phyloP scores from a whole-genome alignment of 129 eudicot species.

The Saussurea involucrata region DNA sequence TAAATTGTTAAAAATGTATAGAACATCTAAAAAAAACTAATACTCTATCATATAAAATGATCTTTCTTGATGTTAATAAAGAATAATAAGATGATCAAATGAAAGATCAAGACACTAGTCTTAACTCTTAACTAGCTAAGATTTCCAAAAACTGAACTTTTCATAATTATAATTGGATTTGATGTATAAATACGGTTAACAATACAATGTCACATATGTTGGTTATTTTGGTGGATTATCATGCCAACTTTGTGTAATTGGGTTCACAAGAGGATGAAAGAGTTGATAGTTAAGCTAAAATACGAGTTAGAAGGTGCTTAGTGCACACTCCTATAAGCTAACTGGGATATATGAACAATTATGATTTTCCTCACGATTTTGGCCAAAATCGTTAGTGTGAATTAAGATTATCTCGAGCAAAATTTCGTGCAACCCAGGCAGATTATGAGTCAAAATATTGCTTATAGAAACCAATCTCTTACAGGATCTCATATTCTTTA shows the following conservation, averaged over 20 bases:
- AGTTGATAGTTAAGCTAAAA: too few relatives aligned
- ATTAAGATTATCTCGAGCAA: not conserved
- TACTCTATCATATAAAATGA: not conserved
- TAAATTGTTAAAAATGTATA: not conserved
- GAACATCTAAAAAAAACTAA: not conserved
- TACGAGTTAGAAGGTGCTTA: too few relatives aligned
- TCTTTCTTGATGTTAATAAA: not conserved
- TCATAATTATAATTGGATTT: not conserved
- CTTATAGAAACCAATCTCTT: not conserved
- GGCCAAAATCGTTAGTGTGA: not conserved
- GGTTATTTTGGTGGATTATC: too few relatives aligned
- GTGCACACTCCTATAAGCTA: too few relatives aligned
- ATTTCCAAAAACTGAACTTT: constrained; percentile 3
- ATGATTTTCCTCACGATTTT: not conserved
- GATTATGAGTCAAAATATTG: too few relatives aligned
- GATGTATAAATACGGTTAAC: constrained; percentile 1
- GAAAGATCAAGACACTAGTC: constrained; percentile 14
- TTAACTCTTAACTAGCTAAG: not conserved
- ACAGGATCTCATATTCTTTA: not conserved
- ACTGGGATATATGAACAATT: not conserved
- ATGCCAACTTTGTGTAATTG: too few relatives aligned
- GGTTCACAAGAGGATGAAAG: too few relatives aligned
- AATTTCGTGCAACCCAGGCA: not conserved
- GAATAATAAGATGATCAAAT: not conserved
- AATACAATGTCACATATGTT: not conserved